Evolutionary conservation across 2,329 filamentous ascomycete genomes (phyloP), one percentile per base, ranked within the genome.

Genomic region (Sarocladiaceae sp.): DNA sequence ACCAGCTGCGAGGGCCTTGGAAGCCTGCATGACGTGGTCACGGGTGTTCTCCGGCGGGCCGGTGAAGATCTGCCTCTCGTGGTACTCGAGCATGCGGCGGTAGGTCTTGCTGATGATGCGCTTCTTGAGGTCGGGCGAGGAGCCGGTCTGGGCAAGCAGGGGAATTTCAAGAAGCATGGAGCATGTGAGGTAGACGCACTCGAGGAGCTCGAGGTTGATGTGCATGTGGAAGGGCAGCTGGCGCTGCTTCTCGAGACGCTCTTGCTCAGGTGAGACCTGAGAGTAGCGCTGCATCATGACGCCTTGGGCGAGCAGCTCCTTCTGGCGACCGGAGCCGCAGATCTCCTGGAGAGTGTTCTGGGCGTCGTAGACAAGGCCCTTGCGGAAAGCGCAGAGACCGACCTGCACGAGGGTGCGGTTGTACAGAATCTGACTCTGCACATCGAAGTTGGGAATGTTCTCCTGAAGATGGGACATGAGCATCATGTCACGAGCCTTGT

Each of bases 211-310:
- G 43, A 98, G 79, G 75, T 98, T 98, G 76, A 98, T 98, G 78
- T 98, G 93, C 89, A 98, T 96, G 74, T 98, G 93, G 83, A 98
- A 98, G 29, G 93, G 93, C 54, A 98, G 79, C 71, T 98, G 93
- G 58, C 93, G 84, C 71, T 97, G 91, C 64, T 93, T 88, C 74
- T 98, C 93, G 31, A 97, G 78, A 53, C 91, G 87, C 73, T 98
- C 93, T 69, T 98, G 93, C 69, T 98, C 93, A 15, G 93, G 93
- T 27, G 90, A 93, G 50, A 98, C 93, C 60, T 95, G 90, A 58
- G 81, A 91, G 72, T 90, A 98, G 55, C 93, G 82, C 73, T 98
- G 93, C 65, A 98, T 93, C 75, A 97, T 95, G 50, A 98, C 88
- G 65, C 93, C 94, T 69, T 98, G 93, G 31, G 93, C 94, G 34